Evolutionary conservation across 805 yeast genomes (phyloP).

Genomic region (Zygoascus ofunaensis): DNA sequence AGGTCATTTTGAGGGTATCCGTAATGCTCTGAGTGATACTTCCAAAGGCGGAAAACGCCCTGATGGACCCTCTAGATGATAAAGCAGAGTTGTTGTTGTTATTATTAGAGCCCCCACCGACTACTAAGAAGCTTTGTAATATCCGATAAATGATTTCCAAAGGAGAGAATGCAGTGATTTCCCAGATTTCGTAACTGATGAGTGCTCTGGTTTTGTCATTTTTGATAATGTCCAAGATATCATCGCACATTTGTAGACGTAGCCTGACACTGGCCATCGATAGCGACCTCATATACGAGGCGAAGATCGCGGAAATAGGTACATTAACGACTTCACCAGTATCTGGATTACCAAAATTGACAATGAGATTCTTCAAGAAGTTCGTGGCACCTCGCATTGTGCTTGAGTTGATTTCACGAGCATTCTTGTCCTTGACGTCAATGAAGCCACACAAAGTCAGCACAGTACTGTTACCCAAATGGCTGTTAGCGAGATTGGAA

Average conservation of each 20-base stretch:
- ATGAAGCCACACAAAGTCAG: conserved; percentile 27
- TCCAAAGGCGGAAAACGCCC: neutral
- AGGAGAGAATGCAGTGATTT: conserved; percentile 29
- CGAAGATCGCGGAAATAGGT: conserved; percentile 28
- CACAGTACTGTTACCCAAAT: conserved; percentile 31
- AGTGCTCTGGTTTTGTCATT: conserved; percentile 23
- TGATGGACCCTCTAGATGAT: neutral
- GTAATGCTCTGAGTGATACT: neutral
- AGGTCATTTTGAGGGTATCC: neutral
- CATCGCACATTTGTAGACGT: conserved; percentile 34
- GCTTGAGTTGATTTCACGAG: conserved; percentile 21
- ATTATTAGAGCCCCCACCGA: too few relatives aligned
- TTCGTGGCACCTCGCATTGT: conserved; percentile 32
- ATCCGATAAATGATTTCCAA: conserved; percentile 27
- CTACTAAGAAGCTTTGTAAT: neutral
- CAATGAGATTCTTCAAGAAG: conserved; percentile 23
- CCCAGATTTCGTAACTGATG: conserved; percentile 27
- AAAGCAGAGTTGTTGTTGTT: neutral
- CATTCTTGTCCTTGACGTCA: conserved; percentile 16
- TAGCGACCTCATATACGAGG: conserved; percentile 28
- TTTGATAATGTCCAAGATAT: conserved; percentile 34
- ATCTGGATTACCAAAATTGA: conserved; percentile 17
- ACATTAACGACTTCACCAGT: conserved; percentile 22
- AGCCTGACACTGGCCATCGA: conserved; percentile 32
- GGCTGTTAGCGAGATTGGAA: conserved; percentile 31